phyloP scores from a whole-genome alignment of 768 basidiomycete species.

The Amanita phalloides region DNA sequence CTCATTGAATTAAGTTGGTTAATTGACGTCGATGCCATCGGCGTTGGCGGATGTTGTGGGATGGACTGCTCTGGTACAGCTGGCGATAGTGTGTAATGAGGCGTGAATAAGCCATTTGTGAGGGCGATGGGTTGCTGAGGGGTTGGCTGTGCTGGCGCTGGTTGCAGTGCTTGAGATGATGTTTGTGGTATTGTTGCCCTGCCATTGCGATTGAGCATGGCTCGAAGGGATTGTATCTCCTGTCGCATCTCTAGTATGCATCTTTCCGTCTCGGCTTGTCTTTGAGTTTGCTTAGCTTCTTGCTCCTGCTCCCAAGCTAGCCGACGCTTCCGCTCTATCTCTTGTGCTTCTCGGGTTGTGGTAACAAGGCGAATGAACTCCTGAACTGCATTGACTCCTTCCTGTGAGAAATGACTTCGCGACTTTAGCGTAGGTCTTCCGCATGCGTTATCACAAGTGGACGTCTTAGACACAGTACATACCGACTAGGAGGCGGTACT shows the following conservation, averaged over 20 bases:
- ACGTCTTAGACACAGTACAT: constrained; percentile 14
- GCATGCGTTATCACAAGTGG: constrained; percentile 3
- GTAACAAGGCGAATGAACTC: constrained; percentile 50
- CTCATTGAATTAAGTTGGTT: constrained; percentile 13
- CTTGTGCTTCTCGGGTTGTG: constrained; percentile 49
- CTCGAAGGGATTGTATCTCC: constrained; percentile 13
- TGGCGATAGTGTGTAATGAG: constrained; percentile 21
- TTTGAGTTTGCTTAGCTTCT: constrained; percentile 44
- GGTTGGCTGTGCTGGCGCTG: background rate
- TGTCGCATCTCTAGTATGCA: constrained; percentile 26
- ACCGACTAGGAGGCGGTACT: constrained; percentile 26
- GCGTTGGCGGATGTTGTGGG: constrained; percentile 18
- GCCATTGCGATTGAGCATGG: constrained; percentile 1
- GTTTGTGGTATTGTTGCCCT: background rate
- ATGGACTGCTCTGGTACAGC: constrained; percentile 17
- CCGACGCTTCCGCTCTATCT: constrained; percentile 48
- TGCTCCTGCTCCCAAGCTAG: constrained; percentile 62
- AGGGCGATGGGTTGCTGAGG: constrained; percentile 7
- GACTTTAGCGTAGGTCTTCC: constrained; percentile 5
- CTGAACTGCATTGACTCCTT: constrained; percentile 37
- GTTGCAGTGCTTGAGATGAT: constrained; percentile 6
- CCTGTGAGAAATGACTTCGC: constrained; percentile 19
- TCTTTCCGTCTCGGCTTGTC: constrained; percentile 49
- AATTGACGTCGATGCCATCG: constrained; percentile 27
- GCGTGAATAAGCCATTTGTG: constrained; percentile 15